Evolutionary conservation across 257 asterid genomes (phyloP), one percentile per base, ranked within the genome.

Genomic region (Striga asiatica): DNA sequence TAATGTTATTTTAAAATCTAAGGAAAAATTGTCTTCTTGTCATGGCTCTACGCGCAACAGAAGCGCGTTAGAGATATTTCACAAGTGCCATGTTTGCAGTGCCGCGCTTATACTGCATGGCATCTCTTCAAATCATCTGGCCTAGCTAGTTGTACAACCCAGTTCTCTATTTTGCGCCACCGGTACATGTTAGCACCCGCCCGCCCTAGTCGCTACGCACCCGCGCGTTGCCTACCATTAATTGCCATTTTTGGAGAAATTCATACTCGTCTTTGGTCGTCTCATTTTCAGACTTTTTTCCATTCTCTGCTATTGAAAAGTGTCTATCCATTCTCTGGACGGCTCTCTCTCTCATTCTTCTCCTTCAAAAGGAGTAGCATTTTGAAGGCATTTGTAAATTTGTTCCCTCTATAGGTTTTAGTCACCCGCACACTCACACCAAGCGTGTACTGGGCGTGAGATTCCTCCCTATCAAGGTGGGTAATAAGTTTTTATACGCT

Each of bases 81-180:
- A 32, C 6, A 32, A 32, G 38, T 32, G 38, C 38, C 38, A 32
- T 32, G 38, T 6, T 32, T 32, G 11, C 38, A 3, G 32, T 28
- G 32, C 32, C 28, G 34, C 22, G n/a, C 46, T 31, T 32, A 46
- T 52, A 9, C 58, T 54, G 60, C 60, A 54, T 54, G 60, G 60
- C 48, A 14, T 28, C 60, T 18, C 18, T 6, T 34, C 48, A 21
- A 20, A 54, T 13, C 8, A n/a, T n/a, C 37, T 0, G 37, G 34
- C 46, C 12, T 2, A 8, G 16, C 28, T 31, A n/a, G n/a, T n/a
- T n/a, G 43, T 52, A 28, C 58, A 29, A 1, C 12, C 54, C 27
- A 19, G 14, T 22, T 21, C 14, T 6, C 56, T 14, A 32, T 2
- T 8, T 6, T 17, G 45, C 31, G 49, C 47, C 25, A 11, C 14